Conservation (phyloP, 352 stramenopile genomes). For the Phytophthora sp. region DNA sequence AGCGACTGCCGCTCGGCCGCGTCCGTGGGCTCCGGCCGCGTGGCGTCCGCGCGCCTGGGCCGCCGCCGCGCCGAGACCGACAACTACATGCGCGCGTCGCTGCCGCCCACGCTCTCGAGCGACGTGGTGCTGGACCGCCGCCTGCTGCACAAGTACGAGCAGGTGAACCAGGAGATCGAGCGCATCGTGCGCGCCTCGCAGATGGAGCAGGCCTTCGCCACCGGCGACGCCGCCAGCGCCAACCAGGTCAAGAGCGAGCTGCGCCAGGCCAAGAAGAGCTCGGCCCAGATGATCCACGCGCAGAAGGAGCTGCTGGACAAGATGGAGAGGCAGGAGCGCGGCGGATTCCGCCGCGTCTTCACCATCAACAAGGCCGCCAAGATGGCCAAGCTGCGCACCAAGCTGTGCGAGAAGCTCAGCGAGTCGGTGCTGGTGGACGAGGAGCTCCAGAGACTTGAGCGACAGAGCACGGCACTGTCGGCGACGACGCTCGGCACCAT, state of each 20-base stretch:
- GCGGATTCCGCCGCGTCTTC: conserved; percentile 69
- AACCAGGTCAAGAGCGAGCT: conserved; percentile 55
- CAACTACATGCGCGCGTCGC: conserved; percentile 39
- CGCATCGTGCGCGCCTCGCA: conserved; percentile 69
- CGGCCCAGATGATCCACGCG: conserved; percentile 77
- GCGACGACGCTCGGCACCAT: conserved; percentile 59
- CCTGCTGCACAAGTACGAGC: conserved; percentile 75
- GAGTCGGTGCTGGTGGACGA: conserved; percentile 71
- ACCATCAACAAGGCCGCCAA: conserved; percentile 72
- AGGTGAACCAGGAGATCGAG: conserved; percentile 80
- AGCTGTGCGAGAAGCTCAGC: conserved; percentile 75
- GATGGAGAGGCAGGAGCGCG: conserved; percentile 76
- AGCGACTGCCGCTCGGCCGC: conserved; percentile 8
- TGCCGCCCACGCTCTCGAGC: conserved; percentile 36
- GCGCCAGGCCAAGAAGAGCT: conserved; percentile 65
- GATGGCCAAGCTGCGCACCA: conserved; percentile 75
- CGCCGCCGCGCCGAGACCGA: conserved; percentile 41
- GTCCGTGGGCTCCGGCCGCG: conserved; percentile 7
- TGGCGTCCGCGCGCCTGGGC: conserved; percentile 4
- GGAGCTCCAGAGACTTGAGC: conserved; percentile 67
- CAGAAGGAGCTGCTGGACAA: conserved; percentile 86
- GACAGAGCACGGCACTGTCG: conserved; percentile 68
- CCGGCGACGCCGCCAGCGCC: conserved; percentile 24
- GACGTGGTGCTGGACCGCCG: conserved; percentile 63
- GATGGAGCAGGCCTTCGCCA: conserved; percentile 31